Base-by-base conservation (phyloP, 2,329 filamentous ascomycete species). In the Exophiala bonariae region DNA sequence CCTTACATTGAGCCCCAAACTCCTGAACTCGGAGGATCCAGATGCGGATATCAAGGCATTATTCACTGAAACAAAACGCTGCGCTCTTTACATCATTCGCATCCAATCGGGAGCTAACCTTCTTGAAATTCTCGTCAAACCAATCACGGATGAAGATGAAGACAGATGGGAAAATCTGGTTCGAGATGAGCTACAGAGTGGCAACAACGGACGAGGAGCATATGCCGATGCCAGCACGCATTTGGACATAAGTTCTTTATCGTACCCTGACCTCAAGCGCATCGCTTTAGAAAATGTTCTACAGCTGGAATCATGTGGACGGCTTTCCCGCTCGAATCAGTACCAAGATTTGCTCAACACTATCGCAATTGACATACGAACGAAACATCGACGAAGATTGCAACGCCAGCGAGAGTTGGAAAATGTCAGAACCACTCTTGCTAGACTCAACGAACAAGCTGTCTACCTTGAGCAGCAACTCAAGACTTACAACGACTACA, bases 271-370 rank as follows among this genome's bases (percentile, higher is more conserved):
- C 52, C 80, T 99, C 59, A 99, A 99, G 75, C 83, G 89, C 43
- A 93, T 86, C 49, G 91, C 91, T 3, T 77, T 99, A 5, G 91
- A 99, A 68, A 97, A 97, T 62, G 89, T 99, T 50, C 83, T 99
- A 72, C 80, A 82, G 13, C 80, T 99, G 31, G 92, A 99, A 70
- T 83, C 88, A 56, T 79, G 86, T 62, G 91, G 91, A 48, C 86
- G 91, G 62, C 91, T 99, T 59, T 90, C 85, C 28, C 76, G 83
- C 20, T 75, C 90, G 62, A 97, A 99, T 68, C 83, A 88, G 64
- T 99, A 97, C 70, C 93, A 99, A 70, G 93, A 99, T 64, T 80
- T 99, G n/a, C 80, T 99, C 56, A 99, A 99, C 64, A 89, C 90
- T 54, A 96, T 99, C 61, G 93, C 93, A 2, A 80, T 95, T 47